phyloP scores from a whole-genome alignment of 192 early-diverging fungal genomes.

The Coemansia sp. region DNA sequence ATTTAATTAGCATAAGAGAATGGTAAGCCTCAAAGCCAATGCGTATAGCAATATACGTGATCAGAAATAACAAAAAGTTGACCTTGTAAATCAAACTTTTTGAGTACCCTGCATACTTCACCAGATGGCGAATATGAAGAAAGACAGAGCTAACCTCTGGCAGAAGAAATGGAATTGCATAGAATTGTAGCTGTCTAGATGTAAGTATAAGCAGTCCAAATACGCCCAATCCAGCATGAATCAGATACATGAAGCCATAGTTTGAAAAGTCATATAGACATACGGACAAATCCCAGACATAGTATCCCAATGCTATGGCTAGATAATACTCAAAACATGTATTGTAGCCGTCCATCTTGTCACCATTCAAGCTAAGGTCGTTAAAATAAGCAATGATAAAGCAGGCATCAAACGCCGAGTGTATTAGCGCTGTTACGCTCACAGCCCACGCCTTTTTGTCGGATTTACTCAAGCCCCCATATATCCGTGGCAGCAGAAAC shows the following conservation, averaged over 20 bases:
- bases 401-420: conserved; percentile 24
- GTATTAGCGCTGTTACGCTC: conserved; percentile 3
- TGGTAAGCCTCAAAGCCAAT: conserved; percentile 43
- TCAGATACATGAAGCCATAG: conserved; percentile 39
- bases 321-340: conserved; percentile 28
- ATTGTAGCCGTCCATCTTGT: conserved; percentile 41
- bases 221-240: conserved; percentile 37
- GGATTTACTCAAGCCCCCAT: conserved; percentile 8
- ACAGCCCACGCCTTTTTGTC: conserved; percentile 31
- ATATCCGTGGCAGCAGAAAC: conserved; percentile 18
- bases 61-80: conserved; percentile 34
- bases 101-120: conserved; percentile 20
- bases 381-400: conserved; percentile 25
- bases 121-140: conserved; percentile 36
- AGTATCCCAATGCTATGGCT: conserved; percentile 37
- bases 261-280: conserved; percentile 25
- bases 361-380: conserved; percentile 10
- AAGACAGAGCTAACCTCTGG: conserved; percentile 49
- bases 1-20: conserved; percentile 10
- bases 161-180: conserved; percentile 41
- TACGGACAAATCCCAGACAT: conserved; percentile 39
- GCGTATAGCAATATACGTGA: conserved; percentile 26
- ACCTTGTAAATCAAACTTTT: conserved; percentile 30
- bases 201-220: conserved; percentile 33
- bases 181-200: conserved; percentile 47